A percentile compares a stretch with the other conserved stretches of the same genome.
Conservation (phyloP, 2,329 filamentous ascomycete genomes). For the Ceratocystis eucalypticola region DNA sequence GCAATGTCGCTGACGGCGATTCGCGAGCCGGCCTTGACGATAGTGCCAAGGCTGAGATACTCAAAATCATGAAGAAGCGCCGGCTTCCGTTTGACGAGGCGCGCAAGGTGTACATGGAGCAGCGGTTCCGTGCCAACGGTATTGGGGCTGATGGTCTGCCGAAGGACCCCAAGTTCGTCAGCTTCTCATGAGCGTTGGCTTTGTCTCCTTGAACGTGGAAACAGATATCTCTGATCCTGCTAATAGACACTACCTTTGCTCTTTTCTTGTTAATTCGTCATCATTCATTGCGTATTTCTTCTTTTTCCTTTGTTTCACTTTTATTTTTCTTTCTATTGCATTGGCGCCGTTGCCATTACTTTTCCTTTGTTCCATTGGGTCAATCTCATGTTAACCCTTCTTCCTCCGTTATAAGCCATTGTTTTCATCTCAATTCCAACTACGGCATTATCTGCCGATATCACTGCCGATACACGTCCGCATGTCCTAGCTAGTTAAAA, state of each 20-base stretch:
- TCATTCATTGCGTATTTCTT: neutral
- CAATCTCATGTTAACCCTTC: too few species aligned
- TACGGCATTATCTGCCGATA: too few species aligned
- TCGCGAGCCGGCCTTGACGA: slow-evolving; percentile 68
- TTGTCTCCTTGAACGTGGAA: too few species aligned
- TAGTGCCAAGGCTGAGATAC: slow-evolving; percentile 64
- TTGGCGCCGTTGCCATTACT: neutral
- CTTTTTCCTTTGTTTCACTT: neutral
- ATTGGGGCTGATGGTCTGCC: slow-evolving; percentile 82
- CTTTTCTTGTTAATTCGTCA: slow-evolving; percentile 4
- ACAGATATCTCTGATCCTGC: neutral
- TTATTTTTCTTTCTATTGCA: neutral
- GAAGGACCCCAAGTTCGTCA: slow-evolving; percentile 88
- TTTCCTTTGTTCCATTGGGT: neutral
- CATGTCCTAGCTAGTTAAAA: too few species aligned
- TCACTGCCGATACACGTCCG: too few species aligned
- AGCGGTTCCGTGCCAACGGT: slow-evolving; percentile 70
- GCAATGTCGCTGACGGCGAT: slow-evolving; percentile 71
- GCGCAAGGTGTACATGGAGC: slow-evolving; percentile 70
- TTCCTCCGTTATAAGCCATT: too few species aligned
- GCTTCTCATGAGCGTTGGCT: slow-evolving; percentile 46
- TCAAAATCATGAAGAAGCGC: slow-evolving; percentile 78
- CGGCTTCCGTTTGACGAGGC: slow-evolving; percentile 84
- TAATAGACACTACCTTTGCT: neutral
- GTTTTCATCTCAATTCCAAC: too few species aligned